A percentile compares a stretch with the other conserved stretches of the same genome.
Conservation (phyloP, 768 basidiomycete genomes). For the Cyclocybe cylindracea region DNA sequence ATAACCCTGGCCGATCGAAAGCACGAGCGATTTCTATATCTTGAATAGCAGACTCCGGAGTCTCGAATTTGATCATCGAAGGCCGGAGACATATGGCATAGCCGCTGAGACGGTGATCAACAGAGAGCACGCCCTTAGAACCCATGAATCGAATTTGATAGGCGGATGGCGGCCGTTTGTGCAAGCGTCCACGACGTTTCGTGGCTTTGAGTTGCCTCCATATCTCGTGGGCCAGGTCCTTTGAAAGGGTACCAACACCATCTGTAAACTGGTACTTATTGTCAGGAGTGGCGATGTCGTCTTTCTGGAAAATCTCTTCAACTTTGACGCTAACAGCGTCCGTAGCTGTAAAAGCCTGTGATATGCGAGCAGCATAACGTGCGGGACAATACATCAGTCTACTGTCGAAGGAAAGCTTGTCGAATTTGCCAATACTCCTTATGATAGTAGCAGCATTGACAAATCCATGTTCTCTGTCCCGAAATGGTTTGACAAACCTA, state of each 20-base stretch:
- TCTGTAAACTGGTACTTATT: constrained; percentile 61
- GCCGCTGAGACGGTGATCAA: constrained; percentile 54
- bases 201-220: constrained; percentile 39
- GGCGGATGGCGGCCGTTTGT: constrained; percentile 43
- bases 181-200: constrained; percentile 32
- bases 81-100: constrained; percentile 51
- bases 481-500: constrained; percentile 68
- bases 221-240: constrained; percentile 52
- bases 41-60: constrained; percentile 35
- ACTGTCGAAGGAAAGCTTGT: constrained; percentile 43
- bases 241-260: constrained; percentile 68
- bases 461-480: constrained; percentile 23
- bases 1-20: constrained; percentile 60
- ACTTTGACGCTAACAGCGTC: constrained; percentile 51
- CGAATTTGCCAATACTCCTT: constrained; percentile 52
- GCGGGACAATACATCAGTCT: constrained; percentile 61
- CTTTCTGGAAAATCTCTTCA: constrained; percentile 45
- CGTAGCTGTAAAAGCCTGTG: constrained; percentile 76
- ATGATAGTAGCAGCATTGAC: constrained; percentile 55
- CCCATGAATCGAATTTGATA: constrained; percentile 65
- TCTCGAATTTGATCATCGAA: constrained; percentile 73
- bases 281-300: constrained; percentile 35
- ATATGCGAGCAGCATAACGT: constrained; percentile 70
- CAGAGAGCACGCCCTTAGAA: constrained; percentile 64
- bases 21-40: constrained; percentile 63